Percentiles rank a stretch among this genome's conserved stretches.
phyloP scores from a whole-genome alignment of 768 basidiomycete genomes.

The Termitomyces heimii region DNA sequence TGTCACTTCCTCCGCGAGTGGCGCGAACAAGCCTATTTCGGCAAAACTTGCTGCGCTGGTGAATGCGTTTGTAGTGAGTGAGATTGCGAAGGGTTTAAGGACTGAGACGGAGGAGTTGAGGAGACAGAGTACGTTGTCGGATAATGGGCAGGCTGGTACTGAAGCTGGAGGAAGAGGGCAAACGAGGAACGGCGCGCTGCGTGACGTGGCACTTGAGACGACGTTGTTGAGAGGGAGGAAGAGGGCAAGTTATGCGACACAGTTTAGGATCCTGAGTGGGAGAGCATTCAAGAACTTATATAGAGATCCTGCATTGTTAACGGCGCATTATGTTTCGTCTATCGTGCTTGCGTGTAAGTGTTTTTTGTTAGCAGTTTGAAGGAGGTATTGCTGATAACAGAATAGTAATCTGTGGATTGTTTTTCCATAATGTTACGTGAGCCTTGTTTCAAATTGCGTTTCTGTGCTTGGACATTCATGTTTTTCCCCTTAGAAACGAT shows the following conservation, averaged over 20 bases:
- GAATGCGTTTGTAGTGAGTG: constrained; percentile 60
- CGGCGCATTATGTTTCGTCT: constrained; percentile 85
- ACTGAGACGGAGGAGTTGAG: constrained; percentile 51
- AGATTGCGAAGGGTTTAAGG: constrained; percentile 55
- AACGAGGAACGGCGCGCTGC: constrained; percentile 35
- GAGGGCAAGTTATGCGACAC: constrained; percentile 82
- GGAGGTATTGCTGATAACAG: background rate
- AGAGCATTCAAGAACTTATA: constrained; percentile 98
- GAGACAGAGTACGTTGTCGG: constrained; percentile 23
- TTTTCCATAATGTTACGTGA: constrained; percentile 83
- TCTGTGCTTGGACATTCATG: background rate
- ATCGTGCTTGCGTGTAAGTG: constrained; percentile 77
- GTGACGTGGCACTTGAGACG: constrained; percentile 67
- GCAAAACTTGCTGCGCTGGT: constrained; percentile 70
- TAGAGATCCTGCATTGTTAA: constrained; percentile 86
- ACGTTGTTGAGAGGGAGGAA: constrained; percentile 62
- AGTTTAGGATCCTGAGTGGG: constrained; percentile 92
- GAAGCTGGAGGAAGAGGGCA: background rate
- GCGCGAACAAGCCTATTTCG: constrained; percentile 30
- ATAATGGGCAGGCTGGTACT: constrained; percentile 21
- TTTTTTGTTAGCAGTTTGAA: constrained; percentile 12
- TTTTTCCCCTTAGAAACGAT: constrained; percentile 52
- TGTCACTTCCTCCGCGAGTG: constrained; percentile 29
- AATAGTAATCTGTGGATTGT: constrained; percentile 85
- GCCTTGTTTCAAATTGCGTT: constrained; percentile 14